Evolutionary conservation across 129 eudicot genomes (phyloP).

Genomic region (Flaveria brownii): DNA sequence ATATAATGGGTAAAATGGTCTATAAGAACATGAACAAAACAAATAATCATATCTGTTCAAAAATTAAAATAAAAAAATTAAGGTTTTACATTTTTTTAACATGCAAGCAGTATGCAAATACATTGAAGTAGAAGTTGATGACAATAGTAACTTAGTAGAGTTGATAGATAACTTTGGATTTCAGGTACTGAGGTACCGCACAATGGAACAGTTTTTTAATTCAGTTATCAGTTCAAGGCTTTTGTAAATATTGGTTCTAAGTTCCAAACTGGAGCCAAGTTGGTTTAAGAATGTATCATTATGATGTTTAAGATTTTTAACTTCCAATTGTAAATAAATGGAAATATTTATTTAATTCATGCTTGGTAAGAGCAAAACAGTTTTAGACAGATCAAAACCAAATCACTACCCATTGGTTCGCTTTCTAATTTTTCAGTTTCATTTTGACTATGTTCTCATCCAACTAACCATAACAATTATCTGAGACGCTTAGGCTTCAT

Average conservation of each 20-base stretch:
- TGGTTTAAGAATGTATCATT: neutral
- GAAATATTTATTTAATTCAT: neutral
- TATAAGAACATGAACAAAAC: neutral
- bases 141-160: neutral
- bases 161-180: neutral
- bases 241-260: neutral
- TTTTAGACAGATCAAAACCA: neutral
- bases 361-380: neutral
- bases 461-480: neutral
- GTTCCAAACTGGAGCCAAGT: neutral
- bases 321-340: neutral
- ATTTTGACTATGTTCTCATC: neutral
- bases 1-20: neutral
- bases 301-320: neutral
- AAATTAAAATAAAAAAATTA: neutral
- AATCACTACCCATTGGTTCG: neutral
- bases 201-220: neutral
- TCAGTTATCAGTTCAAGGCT: neutral
- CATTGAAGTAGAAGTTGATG: neutral
- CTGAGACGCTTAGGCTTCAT: neutral
- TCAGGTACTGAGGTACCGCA: neutral
- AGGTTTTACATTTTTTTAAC: too few species aligned
- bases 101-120: neutral
- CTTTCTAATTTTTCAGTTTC: neutral
- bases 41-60: neutral